phyloP scores from a whole-genome alignment of 345 rosid species.

The Camelina sativa region DNA sequence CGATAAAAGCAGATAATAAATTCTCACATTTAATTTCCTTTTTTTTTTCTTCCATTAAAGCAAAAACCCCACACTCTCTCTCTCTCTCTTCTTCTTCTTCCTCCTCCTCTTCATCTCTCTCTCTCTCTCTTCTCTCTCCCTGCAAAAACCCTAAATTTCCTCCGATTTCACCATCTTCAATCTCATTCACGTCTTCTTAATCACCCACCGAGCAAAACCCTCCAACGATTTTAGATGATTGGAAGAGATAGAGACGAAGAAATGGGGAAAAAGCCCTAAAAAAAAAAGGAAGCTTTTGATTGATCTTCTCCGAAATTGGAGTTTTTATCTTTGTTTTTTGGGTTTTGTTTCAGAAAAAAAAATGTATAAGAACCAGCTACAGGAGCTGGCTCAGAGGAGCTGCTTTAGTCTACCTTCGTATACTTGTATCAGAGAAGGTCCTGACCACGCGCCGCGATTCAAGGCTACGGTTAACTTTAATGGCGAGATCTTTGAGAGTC shows the following conservation, averaged over 20 bases:
- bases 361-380: slow-evolving; percentile 99
- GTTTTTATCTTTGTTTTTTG: not conserved
- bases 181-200: slow-evolving; percentile 24
- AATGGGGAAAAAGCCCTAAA: slow-evolving; percentile 17
- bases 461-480: slow-evolving; percentile 96
- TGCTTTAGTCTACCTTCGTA: slow-evolving; percentile 95
- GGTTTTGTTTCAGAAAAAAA: not conserved
- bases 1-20: slow-evolving; percentile 50
- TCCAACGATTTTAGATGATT: slow-evolving; percentile 3
- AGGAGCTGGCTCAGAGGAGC: slow-evolving; percentile 99
- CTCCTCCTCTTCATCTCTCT: not conserved
- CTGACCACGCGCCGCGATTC: slow-evolving; percentile 99
- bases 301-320: slow-evolving; percentile 36
- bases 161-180: slow-evolving; percentile 40
- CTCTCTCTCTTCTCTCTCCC: slow-evolving; percentile 3
- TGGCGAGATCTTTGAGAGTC: slow-evolving; percentile 96
- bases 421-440: slow-evolving; percentile 95
- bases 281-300: slow-evolving; percentile 11
- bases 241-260: not conserved
- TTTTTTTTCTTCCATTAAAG: slow-evolving; percentile 27
- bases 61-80: slow-evolving; percentile 37
- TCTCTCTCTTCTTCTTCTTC: slow-evolving; percentile 3
- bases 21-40: slow-evolving; percentile 33
- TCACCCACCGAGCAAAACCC: slow-evolving; percentile 27
- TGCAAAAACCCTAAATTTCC: slow-evolving; percentile 52